phyloP scores from a whole-genome alignment of 2,329 filamentous ascomycete species.

The Paraphoma sp. region DNA sequence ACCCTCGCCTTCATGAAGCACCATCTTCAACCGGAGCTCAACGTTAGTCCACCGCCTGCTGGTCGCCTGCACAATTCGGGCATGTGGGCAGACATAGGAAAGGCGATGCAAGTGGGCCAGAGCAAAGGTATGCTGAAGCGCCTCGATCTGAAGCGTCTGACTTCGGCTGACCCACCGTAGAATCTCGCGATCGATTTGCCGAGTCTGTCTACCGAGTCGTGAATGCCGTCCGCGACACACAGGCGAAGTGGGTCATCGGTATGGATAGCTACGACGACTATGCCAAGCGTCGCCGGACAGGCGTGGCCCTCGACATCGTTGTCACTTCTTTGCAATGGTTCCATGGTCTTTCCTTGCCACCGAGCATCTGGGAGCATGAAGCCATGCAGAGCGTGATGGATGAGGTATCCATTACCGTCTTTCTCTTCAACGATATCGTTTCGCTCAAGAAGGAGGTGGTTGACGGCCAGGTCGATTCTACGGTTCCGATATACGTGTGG shows the following conservation, averaged over 20 bases:
- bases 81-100: conserved; percentile 13
- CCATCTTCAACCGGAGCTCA: not conserved
- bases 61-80: conserved; percentile 15
- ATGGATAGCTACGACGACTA: not conserved
- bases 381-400: not conserved
- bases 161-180: not conserved
- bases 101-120: conserved; percentile 11
- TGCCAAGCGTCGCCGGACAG: not conserved
- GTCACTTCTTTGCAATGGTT: not conserved
- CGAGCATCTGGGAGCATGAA: not conserved
- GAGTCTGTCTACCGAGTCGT: conserved; percentile 13
- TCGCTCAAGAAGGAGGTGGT: conserved; percentile 16
- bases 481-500: not conserved
- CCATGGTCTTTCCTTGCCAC: not conserved
- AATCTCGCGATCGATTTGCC: conserved; percentile 12
- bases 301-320: not conserved
- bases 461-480: conserved; percentile 13
- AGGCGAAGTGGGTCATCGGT: conserved; percentile 8
- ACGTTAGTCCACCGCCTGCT: not conserved
- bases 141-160: no score
- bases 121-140: not conserved
- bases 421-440: conserved; percentile 17
- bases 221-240: conserved; percentile 7
- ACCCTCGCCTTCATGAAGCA: not conserved
- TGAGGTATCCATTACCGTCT: conserved; percentile 12